Evolutionary conservation across 805 yeast species (phyloP), one percentile per base, ranked within the genome.

Genomic region (Nakazawaea ishiwadae): DNA sequence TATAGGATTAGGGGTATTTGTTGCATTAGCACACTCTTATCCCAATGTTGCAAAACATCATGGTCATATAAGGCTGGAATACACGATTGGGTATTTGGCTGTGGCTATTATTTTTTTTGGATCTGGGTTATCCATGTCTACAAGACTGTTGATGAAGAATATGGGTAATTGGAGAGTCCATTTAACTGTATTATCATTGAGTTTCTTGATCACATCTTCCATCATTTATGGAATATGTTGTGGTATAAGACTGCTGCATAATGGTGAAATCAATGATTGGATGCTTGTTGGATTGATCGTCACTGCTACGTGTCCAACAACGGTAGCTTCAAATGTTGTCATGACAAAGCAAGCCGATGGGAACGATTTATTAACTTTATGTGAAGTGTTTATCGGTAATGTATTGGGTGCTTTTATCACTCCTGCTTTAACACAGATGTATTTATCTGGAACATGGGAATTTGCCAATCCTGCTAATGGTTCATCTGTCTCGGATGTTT

Each of bases 291-390:
- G 96, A 1, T 60, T 89, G 44, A 75, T 89, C 15, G 83, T 87
- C 35, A 84, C 96, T 2, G 85, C 86, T 23, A 75, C 91, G 10
- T 85, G 95, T 58, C 96, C 96, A 21, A 89, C 96, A 7, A 89
- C 96, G 0, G 95, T 89, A 15, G 78, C 90, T 0, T 87, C 96
- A 2, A 89, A 89, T 56, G 96, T 89, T 21, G 90, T 89, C 21
- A 89, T 89, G 96, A 89, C 96, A 5, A 73, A 79, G 40, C 75
- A 75, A 44, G 96, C 96, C 0, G 79, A 82, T 49, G 96, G 96
- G 7, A 86, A 88, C 59, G 90, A 78, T 49, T 62, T 83, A 14
- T 62, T 88, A 40, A 81, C 95, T 15, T 65, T 87, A 5, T 81
- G 93, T 57, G 95, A 87, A 58, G 96, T 89, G 8, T 78, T 88